Conservation (phyloP, 148 eudicot species). For the Beta vulgaris region DNA sequence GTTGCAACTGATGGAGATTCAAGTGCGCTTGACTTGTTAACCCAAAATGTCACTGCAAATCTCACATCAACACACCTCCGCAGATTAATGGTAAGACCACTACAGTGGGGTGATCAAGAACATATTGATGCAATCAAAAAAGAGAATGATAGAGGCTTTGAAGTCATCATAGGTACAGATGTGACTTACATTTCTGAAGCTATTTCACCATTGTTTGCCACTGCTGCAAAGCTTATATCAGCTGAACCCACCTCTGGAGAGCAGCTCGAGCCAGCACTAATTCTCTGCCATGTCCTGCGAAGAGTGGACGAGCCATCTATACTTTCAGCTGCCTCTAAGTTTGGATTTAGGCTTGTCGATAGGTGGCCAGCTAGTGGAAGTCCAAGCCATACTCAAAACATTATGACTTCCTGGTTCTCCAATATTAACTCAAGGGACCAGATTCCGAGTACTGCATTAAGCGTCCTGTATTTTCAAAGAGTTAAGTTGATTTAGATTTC, state of each 20-base stretch:
- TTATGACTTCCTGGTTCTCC: constrained; percentile 51
- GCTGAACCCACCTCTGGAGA: constrained; percentile 2
- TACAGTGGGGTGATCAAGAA: constrained; percentile 69
- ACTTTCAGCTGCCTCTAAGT: constrained; percentile 58
- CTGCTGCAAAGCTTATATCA: constrained; percentile 65
- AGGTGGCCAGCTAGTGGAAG: constrained; percentile 56
- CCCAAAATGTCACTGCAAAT: constrained; percentile 55
- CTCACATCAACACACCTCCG: constrained; percentile 26
- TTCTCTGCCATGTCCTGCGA: constrained; percentile 76
- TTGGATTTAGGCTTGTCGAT: constrained; percentile 68
- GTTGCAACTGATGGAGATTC: constrained; percentile 84
- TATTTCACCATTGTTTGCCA: constrained; percentile 67
- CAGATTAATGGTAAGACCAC: constrained; percentile 38
- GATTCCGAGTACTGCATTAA: constrained; percentile 62
- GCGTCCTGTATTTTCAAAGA: constrained; percentile 62
- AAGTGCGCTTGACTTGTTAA: constrained; percentile 50
- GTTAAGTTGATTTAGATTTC: constrained; percentile 12
- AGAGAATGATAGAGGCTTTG: constrained; percentile 52
- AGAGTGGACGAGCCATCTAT: constrained; percentile 85
- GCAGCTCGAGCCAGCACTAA: constrained; percentile 40
- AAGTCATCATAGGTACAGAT: constrained; percentile 83
- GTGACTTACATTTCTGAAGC: constrained; percentile 76
- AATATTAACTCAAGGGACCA: constrained; percentile 24
- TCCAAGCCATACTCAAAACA: constrained; percentile 24
- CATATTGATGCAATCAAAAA: constrained; percentile 54